These are phyloP conservation scores for Trypanosomatidae sp. DNA, from an alignment of 208 protist species.

Conservation along the genomic window DNA sequence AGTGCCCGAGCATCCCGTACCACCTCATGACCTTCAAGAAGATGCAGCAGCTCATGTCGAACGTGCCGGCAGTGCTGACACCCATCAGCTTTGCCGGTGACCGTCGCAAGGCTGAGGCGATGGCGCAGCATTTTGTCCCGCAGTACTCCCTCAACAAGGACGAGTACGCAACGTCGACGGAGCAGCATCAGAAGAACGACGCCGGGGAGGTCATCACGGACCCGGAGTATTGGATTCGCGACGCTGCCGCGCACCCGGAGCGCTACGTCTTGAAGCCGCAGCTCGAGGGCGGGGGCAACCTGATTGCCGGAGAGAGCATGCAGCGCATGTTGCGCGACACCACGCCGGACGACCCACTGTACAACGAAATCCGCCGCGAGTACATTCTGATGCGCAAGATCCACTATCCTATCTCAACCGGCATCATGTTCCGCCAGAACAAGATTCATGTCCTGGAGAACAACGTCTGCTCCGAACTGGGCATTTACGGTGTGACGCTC, in stretches of 20 bases:
- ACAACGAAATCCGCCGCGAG: conserved; percentile 63
- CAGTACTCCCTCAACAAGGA: conserved; percentile 88
- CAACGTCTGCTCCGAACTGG: conserved; percentile 85
- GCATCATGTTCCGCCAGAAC: conserved; percentile 55
- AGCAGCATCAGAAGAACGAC: conserved; percentile 13
- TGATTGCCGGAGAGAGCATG: conserved; percentile 87
- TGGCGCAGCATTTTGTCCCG: conserved; percentile 78
- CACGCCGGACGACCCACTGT: conserved; percentile 27
- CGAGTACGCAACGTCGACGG: conserved; percentile 37
- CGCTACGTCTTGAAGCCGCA: conserved; percentile 96
- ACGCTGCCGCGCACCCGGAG: conserved; percentile 68
- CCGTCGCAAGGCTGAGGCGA: conserved; percentile 29
- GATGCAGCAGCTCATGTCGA: conserved; percentile 92
- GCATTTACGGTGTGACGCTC: conserved; percentile 85
- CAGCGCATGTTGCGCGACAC: conserved; percentile 38
- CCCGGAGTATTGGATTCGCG: conserved; percentile 58
- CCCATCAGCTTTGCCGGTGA: conserved; percentile 64
- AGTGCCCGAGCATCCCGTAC: conserved; percentile 95
- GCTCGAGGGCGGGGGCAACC: conserved; percentile 95
- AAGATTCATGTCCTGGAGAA: conserved; percentile 51
- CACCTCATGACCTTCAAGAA: conserved; percentile 97
- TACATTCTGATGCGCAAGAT: conserved; percentile 94
- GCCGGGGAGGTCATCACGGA: conserved; percentile 14
- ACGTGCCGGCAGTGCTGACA: conserved; percentile 58
- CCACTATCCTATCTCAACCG: conserved; percentile 41